Conservation (phyloP, 345 rosid genomes). For the Streptanthus diversifolius region DNA sequence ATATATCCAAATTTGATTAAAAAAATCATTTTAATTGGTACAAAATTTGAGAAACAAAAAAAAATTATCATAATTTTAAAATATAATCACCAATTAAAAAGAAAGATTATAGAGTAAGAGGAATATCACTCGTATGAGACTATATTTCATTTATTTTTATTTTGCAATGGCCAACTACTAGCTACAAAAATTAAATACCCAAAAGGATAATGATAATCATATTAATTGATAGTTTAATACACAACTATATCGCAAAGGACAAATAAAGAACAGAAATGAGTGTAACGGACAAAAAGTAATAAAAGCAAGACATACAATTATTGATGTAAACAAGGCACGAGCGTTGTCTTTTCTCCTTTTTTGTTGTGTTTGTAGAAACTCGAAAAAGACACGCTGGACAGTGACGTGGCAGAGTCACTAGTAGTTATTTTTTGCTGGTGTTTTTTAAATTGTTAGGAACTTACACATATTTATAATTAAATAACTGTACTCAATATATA, state of each 20-base stretch:
- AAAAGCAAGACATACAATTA: not conserved
- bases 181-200: not conserved
- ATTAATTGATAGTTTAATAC: not conserved
- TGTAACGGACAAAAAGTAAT: not conserved
- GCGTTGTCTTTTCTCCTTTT: not conserved
- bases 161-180: not conserved
- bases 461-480: not conserved
- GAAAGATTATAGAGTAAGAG: too few relatives aligned
- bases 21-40: too few relatives aligned
- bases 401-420: not conserved
- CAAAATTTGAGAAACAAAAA: too few relatives aligned
- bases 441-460: not conserved
- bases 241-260: not conserved
- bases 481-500: not conserved
- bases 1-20: too few relatives aligned
- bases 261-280: not conserved
- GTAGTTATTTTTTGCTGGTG: too few relatives aligned
- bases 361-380: not conserved
- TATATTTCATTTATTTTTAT: not conserved
- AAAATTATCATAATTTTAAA: too few relatives aligned
- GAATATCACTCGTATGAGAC: not conserved
- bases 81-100: too few relatives aligned
- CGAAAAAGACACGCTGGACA: slow-evolving; percentile 11
- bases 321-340: not conserved
- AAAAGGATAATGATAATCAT: not conserved